Percentiles rank a stretch among this genome's conserved stretches.
phyloP scores from a whole-genome alignment of 1,284 basidiomycete genomes.

The Fomitiporia mediterranea region DNA sequence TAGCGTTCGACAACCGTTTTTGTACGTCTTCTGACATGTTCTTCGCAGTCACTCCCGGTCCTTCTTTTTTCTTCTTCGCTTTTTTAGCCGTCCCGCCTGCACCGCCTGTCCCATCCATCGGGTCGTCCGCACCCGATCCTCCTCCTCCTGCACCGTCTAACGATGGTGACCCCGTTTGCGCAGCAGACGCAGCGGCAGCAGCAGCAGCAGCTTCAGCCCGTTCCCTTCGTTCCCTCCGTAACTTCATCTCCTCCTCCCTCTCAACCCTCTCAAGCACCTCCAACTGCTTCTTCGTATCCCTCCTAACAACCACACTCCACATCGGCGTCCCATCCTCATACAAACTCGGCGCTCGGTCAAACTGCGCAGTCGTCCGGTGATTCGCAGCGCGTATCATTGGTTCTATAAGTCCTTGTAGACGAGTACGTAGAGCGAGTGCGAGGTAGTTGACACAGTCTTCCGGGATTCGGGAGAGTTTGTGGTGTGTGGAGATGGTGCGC shows the following conservation, averaged over 20 bases:
- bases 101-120: constrained; percentile 32
- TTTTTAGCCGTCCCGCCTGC: constrained; percentile 51
- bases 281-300: constrained; percentile 72
- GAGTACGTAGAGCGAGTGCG: constrained; percentile 70
- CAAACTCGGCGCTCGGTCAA: constrained; percentile 57
- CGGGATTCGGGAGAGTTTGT: constrained; percentile 61
- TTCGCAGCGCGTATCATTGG: constrained; percentile 66
- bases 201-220: constrained; percentile 63
- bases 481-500: constrained; percentile 53
- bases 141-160: constrained; percentile 30
- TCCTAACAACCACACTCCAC: constrained; percentile 72
- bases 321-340: constrained; percentile 66
- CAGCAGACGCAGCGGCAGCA: constrained; percentile 46
- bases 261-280: constrained; percentile 69
- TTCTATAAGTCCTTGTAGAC: constrained; percentile 67
- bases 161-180: constrained; percentile 24
- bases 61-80: constrained; percentile 74
- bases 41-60: constrained; percentile 74
- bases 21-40: constrained; percentile 87
- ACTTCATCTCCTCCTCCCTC: constrained; percentile 72
- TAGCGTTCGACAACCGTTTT: constrained; percentile 85
- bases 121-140: constrained; percentile 28
- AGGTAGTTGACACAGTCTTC: constrained; percentile 74
- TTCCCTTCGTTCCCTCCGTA: constrained; percentile 71
- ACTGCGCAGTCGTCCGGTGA: constrained; percentile 68